Percentiles rank a stretch among this genome's conserved stretches.
phyloP scores from a whole-genome alignment of 2,329 filamentous ascomycete genomes.

The Aspergillus melleus region DNA sequence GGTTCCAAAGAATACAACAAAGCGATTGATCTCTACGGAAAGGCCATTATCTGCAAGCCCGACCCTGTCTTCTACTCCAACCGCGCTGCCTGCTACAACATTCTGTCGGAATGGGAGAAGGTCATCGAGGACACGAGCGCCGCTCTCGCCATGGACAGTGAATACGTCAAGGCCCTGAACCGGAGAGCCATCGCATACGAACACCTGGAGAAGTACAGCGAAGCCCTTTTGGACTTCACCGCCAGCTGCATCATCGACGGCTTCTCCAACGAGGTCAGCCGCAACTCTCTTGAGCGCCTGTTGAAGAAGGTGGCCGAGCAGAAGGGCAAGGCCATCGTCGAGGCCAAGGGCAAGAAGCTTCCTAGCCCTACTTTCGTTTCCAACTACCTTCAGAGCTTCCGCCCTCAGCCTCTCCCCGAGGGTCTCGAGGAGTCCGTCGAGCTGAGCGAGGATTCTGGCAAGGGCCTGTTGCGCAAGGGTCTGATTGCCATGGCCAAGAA shows the following conservation, averaged over 20 bases:
- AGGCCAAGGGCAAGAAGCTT: slow-evolving; percentile 76
- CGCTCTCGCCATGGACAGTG: slow-evolving; percentile 86
- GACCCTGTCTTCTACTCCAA: slow-evolving; percentile 99
- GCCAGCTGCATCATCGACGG: slow-evolving; percentile 98
- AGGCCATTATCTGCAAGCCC: slow-evolving; percentile 94
- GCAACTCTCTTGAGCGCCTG: slow-evolving; percentile 85
- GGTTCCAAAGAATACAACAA: slow-evolving; percentile 89
- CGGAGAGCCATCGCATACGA: slow-evolving; percentile 95
- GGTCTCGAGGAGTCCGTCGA: slow-evolving; percentile 83
- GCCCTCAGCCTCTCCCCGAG: slow-evolving; percentile 72
- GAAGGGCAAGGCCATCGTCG: slow-evolving; percentile 87
- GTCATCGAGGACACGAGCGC: slow-evolving; percentile 96
- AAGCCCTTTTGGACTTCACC: slow-evolving; percentile 95
- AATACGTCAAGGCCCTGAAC: slow-evolving; percentile 98
- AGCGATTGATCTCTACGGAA: slow-evolving; percentile 92
- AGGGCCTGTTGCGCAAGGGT: slow-evolving; percentile 82
- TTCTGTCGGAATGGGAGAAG: slow-evolving; percentile 88
- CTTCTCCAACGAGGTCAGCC: slow-evolving; percentile 88
- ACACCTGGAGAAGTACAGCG: slow-evolving; percentile 84
- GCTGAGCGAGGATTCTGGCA: slow-evolving; percentile 73
- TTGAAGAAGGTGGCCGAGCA: slow-evolving; percentile 96
- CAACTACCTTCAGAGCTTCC: slow-evolving; percentile 99
- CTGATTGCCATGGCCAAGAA: slow-evolving; percentile 78
- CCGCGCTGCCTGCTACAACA: slow-evolving; percentile 95
- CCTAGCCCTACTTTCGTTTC: slow-evolving; percentile 96